Evolutionary conservation across 805 yeast species (phyloP).

Genomic region (Lipomyces kockii): DNA sequence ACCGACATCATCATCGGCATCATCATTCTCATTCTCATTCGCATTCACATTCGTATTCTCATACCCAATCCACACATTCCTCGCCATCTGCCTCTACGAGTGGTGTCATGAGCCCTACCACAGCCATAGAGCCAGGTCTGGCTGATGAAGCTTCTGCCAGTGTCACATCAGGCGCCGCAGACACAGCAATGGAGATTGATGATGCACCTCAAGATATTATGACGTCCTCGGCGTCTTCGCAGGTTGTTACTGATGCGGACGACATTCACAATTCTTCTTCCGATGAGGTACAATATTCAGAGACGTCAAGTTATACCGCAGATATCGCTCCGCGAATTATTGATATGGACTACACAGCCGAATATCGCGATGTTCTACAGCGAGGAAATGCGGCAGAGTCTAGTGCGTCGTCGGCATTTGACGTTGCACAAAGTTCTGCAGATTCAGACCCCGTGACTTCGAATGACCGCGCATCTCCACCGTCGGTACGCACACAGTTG

Average conservation of each 20-base stretch:
- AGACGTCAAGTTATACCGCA: not conserved
- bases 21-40: conserved; percentile 27
- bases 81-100: conserved; percentile 8
- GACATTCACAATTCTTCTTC: conserved; percentile 16
- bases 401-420: not conserved
- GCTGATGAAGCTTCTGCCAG: not conserved
- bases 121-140: not conserved
- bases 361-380: too few species aligned
- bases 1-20: conserved; percentile 32
- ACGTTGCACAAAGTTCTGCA: conserved; percentile 1
- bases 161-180: not conserved
- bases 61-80: conserved; percentile 8
- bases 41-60: conserved; percentile 16
- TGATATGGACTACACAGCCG: conserved; percentile 4
- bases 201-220: not conserved
- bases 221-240: conserved; percentile 2
- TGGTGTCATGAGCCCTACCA: too few species aligned
- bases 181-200: conserved; percentile 18
- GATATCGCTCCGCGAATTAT: conserved; percentile 7
- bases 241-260: conserved; percentile 7
- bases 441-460: not conserved
- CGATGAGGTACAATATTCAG: conserved; percentile 7
- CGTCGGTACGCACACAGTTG: not conserved
- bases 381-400: not conserved
- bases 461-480: not conserved